phyloP scores from a whole-genome alignment of 2,329 filamentous ascomycete genomes.

The Pyrenophora teres region DNA sequence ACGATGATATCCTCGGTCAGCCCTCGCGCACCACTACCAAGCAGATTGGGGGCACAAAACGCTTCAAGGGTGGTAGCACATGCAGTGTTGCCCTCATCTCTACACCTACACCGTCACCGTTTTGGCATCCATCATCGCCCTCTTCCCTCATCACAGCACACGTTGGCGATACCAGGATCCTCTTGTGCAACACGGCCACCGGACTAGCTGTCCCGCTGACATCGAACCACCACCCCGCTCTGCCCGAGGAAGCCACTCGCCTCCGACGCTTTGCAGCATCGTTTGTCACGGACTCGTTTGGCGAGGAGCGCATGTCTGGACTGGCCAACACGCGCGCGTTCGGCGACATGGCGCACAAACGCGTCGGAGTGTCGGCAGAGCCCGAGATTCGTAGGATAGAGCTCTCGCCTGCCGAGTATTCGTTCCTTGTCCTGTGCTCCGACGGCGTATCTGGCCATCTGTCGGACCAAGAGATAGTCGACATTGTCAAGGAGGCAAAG shows the following conservation, averaged over 20 bases:
- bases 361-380: slow-evolving; percentile 91
- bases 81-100: slow-evolving; percentile 89
- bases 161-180: slow-evolving; percentile 88
- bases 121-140: slow-evolving; percentile 89
- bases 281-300: slow-evolving; percentile 94
- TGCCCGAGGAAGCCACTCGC: slow-evolving; percentile 79
- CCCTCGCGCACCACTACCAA: slow-evolving; percentile 53
- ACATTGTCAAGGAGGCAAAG: slow-evolving; percentile 89
- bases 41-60: slow-evolving; percentile 72
- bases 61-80: slow-evolving; percentile 93
- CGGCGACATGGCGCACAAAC: slow-evolving; percentile 88
- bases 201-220: slow-evolving; percentile 82
- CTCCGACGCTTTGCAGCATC: slow-evolving; percentile 83
- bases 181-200: slow-evolving; percentile 85
- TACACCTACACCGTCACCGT: slow-evolving; percentile 87
- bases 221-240: slow-evolving; percentile 89
- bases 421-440: slow-evolving; percentile 84
- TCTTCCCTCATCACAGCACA: slow-evolving; percentile 86
- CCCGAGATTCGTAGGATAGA: slow-evolving; percentile 84
- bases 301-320: slow-evolving; percentile 92
- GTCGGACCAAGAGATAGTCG: slow-evolving; percentile 92
- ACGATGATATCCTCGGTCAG: slow-evolving; percentile 78
- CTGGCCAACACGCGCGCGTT: slow-evolving; percentile 94
- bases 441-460: slow-evolving; percentile 89
- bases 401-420: slow-evolving; percentile 80